A percentile compares a stretch with the other conserved stretches of the same genome.
Evolutionary conservation across 2,329 filamentous ascomycete species (phyloP).

Genomic region (Fusarium sp.): DNA sequence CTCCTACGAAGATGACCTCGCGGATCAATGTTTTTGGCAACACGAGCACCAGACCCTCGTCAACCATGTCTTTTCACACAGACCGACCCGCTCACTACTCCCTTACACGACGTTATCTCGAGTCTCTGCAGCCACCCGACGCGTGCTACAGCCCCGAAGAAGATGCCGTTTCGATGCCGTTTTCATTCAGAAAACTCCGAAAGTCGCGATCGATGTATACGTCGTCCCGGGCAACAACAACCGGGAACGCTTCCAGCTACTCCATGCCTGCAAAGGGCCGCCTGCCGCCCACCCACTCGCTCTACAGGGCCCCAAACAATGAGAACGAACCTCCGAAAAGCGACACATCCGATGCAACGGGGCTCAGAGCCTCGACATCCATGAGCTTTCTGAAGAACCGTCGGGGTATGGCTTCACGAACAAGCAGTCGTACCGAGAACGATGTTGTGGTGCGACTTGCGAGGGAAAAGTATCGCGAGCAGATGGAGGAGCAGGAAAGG

Average conservation of each 20-base stretch:
- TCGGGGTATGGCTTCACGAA: constrained; percentile 36
- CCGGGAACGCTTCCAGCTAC: constrained; percentile 24
- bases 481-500: constrained; percentile 47
- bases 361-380: constrained; percentile 60
- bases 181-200: constrained; percentile 59
- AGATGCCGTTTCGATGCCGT: constrained; percentile 56
- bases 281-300: constrained; percentile 19
- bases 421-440: constrained; percentile 40
- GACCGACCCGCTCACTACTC: constrained; percentile 20
- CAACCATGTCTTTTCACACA: constrained; percentile 24
- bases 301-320: constrained; percentile 26
- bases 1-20: constrained; percentile 16
- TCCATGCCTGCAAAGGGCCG: constrained; percentile 15
- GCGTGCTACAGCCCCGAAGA: constrained; percentile 59
- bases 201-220: constrained; percentile 64
- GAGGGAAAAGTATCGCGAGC: constrained; percentile 49
- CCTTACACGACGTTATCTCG: constrained; percentile 39
- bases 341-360: neutral
- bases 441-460: constrained; percentile 50
- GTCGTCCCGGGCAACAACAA: constrained; percentile 36
- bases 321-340: constrained; percentile 44
- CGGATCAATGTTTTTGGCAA: constrained; percentile 14
- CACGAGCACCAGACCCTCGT: constrained; percentile 29
- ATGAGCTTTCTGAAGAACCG: constrained; percentile 60
- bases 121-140: constrained; percentile 46